phyloP scores from a whole-genome alignment of 2,329 filamentous ascomycete genomes.

The Pestalotiopsis sp. region DNA sequence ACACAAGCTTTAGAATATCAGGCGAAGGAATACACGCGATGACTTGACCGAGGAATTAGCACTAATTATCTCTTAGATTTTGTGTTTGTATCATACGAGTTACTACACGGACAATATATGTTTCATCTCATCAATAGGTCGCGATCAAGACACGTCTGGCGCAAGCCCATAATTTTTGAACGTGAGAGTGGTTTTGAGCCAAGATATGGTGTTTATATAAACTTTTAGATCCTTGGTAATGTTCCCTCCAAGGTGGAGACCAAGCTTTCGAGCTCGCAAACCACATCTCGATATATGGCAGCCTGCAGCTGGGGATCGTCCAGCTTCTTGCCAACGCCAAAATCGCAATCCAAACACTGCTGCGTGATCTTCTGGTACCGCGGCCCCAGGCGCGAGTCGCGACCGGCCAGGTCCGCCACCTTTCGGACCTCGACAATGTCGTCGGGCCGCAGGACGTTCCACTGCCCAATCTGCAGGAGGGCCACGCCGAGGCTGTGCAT shows the following conservation, averaged over 20 bases:
- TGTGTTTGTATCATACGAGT: neutral
- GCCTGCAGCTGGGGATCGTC: slow-evolving; percentile 18
- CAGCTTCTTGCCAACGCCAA: slow-evolving; percentile 25
- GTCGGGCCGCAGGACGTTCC: slow-evolving; percentile 21
- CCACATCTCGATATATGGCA: slow-evolving; percentile 22
- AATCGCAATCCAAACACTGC: slow-evolving; percentile 28
- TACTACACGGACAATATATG: neutral
- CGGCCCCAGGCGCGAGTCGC: slow-evolving; percentile 18
- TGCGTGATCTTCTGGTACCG: slow-evolving; percentile 26
- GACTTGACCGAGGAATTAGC: neutral
- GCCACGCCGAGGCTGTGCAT: slow-evolving; percentile 30
- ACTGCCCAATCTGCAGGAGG: slow-evolving; percentile 29
- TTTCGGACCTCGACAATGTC: slow-evolving; percentile 26
- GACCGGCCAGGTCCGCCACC: slow-evolving; percentile 14
- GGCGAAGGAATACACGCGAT: neutral
- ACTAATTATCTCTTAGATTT: neutral
- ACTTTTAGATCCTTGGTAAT: neutral
- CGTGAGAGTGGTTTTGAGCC: too few species aligned
- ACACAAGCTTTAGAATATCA: neutral
- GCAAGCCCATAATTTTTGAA: too few species aligned
- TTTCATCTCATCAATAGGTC: neutral
- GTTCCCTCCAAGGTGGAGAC: slow-evolving; percentile 10
- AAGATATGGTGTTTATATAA: neutral
- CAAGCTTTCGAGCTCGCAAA: slow-evolving; percentile 18
- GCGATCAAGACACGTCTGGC: too few species aligned